phyloP scores from a whole-genome alignment of 2,329 filamentous ascomycete genomes.

The Pseudocercospora vitis region DNA sequence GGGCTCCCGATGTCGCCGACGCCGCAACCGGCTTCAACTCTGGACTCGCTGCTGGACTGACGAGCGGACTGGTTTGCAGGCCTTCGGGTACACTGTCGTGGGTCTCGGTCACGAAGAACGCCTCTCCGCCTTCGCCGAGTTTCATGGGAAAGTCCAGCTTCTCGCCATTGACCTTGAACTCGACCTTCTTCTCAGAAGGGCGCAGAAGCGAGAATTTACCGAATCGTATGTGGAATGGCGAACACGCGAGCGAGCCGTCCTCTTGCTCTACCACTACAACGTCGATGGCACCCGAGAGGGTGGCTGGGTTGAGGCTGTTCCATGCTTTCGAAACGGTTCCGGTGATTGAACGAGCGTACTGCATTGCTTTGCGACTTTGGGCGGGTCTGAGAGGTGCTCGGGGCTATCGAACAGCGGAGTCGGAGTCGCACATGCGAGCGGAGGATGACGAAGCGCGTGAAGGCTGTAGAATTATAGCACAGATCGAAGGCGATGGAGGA shows the following conservation, averaged over 20 bases:
- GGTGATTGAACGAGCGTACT: constrained; percentile 95
- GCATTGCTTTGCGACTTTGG: constrained; percentile 58
- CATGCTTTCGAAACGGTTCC: constrained; percentile 97
- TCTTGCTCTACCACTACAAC: constrained; percentile 97
- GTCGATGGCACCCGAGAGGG: constrained; percentile 95
- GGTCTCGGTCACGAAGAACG: constrained; percentile 98
- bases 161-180: constrained; percentile 89
- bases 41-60: constrained; percentile 86
- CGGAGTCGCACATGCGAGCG: not conserved
- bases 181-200: constrained; percentile 97
- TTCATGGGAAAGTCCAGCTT: constrained; percentile 98
- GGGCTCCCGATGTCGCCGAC: too few species aligned
- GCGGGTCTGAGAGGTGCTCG: not conserved
- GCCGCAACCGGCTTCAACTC: constrained; percentile 55
- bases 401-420: not conserved
- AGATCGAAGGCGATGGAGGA: not conserved
- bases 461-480: not conserved
- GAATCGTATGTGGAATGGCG: constrained; percentile 97
- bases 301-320: constrained; percentile 99
- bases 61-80: constrained; percentile 89
- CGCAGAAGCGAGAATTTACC: constrained; percentile 96
- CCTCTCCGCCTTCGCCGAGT: constrained; percentile 92
- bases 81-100: constrained; percentile 87
- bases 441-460: not conserved
- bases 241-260: constrained; percentile 84